Conservation (phyloP, 495 filamentous ascomycete species). For the Lindgomyces ingoldianus region DNA sequence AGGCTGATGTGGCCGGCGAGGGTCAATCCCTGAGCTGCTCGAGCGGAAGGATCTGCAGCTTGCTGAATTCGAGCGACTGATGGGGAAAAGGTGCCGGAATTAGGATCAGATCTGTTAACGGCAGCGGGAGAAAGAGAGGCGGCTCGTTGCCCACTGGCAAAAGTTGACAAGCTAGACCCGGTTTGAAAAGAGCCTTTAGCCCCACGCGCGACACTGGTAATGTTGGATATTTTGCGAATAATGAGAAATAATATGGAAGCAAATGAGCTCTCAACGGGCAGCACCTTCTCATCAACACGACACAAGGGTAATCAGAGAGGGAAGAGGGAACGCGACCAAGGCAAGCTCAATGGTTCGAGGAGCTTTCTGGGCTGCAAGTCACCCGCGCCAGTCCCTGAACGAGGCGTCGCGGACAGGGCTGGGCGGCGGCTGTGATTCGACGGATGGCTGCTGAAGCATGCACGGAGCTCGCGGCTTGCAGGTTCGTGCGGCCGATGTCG, state of each 20-base stretch:
- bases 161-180: constrained; percentile 13
- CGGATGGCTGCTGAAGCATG: constrained; percentile 1
- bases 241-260: constrained; percentile 24
- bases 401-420: constrained; percentile 22
- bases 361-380: constrained; percentile 17
- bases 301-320: constrained; percentile 15
- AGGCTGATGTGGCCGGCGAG: constrained; percentile 10
- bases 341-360: constrained; percentile 7
- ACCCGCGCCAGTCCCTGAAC: constrained; percentile 33
- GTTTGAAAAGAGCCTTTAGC: constrained; percentile 26
- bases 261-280: not conserved
- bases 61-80: constrained; percentile 19
- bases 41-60: constrained; percentile 23
- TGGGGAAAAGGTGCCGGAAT: constrained; percentile 31
- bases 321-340: constrained; percentile 7
- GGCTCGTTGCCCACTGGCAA: constrained; percentile 14
- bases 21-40: constrained; percentile 17
- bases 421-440: constrained; percentile 24
- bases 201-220: constrained; percentile 16
- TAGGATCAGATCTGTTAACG: constrained; percentile 26
- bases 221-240: constrained; percentile 20
- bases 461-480: constrained; percentile 20
- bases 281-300: not conserved
- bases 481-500: constrained; percentile 17
- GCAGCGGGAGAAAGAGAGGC: constrained; percentile 11